Conservation (phyloP, 108 stramenopile species). For the Skeletonema marinoi region DNA sequence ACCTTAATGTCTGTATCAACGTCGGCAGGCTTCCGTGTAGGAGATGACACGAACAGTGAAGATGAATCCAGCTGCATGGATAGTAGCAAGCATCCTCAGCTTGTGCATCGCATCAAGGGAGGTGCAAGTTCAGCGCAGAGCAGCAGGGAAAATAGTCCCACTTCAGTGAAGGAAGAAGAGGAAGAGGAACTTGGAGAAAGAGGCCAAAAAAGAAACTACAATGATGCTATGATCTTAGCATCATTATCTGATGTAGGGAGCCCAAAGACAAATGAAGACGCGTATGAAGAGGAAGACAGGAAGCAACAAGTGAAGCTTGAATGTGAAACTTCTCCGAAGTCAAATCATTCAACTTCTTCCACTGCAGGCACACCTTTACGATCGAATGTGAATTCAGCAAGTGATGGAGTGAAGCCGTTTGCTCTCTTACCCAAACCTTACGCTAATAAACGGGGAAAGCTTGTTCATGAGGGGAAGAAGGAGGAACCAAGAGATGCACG, state of each 20-base stretch:
- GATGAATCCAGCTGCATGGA: neutral
- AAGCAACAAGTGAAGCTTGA: neutral
- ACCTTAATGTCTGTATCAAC: constrained; percentile 26
- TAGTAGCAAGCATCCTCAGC: constrained; percentile 11
- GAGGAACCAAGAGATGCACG: neutral
- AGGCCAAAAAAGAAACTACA: constrained; percentile 11
- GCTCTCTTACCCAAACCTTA: constrained; percentile 38
- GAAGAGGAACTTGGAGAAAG: neutral
- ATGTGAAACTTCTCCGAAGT: neutral
- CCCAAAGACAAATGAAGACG: constrained; percentile 1
- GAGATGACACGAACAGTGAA: constrained; percentile 7
- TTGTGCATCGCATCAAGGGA: constrained; percentile 28
- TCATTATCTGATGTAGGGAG: constrained; percentile 27
- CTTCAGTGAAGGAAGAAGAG: neutral
- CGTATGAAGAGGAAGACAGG: neutral
- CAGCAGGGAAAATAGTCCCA: neutral
- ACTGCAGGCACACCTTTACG: constrained; percentile 24
- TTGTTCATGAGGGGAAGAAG: constrained; percentile 1
- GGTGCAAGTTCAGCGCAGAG: neutral
- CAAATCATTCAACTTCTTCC: neutral
- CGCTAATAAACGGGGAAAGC: constrained; percentile 7
- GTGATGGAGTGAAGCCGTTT: constrained; percentile 15
- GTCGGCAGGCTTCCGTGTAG: neutral
- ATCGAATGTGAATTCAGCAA: constrained; percentile 30
- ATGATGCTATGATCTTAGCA: constrained; percentile 41